Evolutionary conservation across 345 rosid species (phyloP), one percentile per base, ranked within the genome.

Genomic region (Lagerstroemia speciosa): DNA sequence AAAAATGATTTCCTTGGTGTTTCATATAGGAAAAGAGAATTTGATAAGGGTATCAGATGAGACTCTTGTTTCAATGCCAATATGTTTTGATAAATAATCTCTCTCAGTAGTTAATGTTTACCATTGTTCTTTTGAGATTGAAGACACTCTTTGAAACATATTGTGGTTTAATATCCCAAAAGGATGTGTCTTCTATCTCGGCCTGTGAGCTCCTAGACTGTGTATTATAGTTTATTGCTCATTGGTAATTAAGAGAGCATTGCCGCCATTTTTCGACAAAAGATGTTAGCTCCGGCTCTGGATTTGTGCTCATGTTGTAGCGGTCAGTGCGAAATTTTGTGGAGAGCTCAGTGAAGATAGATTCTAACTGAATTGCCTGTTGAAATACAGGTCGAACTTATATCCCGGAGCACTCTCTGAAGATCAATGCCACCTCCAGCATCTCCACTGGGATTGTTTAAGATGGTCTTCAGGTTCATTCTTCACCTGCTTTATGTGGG

Each of bases 341-440:
- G 3, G 15, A 57, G 14, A 27, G 15, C 8, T 12, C 1, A 11
- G 33, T 38, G 20, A 8, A 5, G 14, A 41, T 5, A 4, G 7
- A 41, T 43, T 8, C 67, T 40, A 17, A 37, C 26, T 8, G 17
- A 14, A 37, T 38, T 43, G 29, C 73, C 68, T 68, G 22, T 32
- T 74, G 48, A 43, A 37, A 38, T 48, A 74, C 97, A 95, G 99
- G 97, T 84, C 79, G 82, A 10, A 87, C 92, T 5, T 95, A 90
- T 77, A 77, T 88, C 58, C 97, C 99, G 9, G 97, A 95, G 84
- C 86, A 84, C 78, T 86, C 98, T 1, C 78, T 90, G 76, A 86
- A 83, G 89, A 95, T 95, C 82, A 95, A 89, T 73, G 89, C 99
- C 33, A 88, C 97, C 20, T 84, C 93, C 70, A 88, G 99, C 81